Base-by-base conservation (phyloP, 345 rosid species). In the Trapa incisa region DNA sequence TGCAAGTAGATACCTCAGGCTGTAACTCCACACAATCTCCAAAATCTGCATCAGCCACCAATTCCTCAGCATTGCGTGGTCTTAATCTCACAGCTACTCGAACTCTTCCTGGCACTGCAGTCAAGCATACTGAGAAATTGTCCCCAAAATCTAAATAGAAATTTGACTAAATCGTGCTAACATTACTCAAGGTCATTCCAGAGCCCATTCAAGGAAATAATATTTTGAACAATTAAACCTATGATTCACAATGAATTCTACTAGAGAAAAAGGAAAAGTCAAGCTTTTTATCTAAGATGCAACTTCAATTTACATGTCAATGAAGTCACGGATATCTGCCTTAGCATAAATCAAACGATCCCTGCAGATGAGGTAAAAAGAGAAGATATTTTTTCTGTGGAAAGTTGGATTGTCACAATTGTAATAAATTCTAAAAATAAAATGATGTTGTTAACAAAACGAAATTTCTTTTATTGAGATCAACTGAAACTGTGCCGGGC, bases 71-170 rank as follows among this genome's bases (percentile, higher is more conserved):
- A 75, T 82, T 91, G 17, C 89, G 79, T 7, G 96, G 95, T 66
- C 98, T 80, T 80, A 89, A 77, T 76, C 99, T 91, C 67, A 95
- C 99, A 37, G 96, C 96, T 4, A 95, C 99, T 69, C 98, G 82
- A 75, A 95, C 99, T 70, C 99, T 89, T 70, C 96, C 99, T 10
- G 79, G 84, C 78, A 91, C 99, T 87, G 72, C 71, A 73, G 11
- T 65, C 72, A 75, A 69, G 15, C 41, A 53, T 41, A 39, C 33
- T 15, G n/a, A 12, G 29, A 37, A 37, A 6, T 56, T 16, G 52
- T 33, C n/a, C 37, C 17, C 3, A 1, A 7, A 4, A 38, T 37
- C 37, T 32, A 38, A 60, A 13, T 57, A 2, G 15, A 68, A 54
- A 6, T 29, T 48, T 64, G 9, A 22, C 17, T 45, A 10, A 7